Conservation (phyloP, 148 eudicot genomes). For the Rhododendron henanense region DNA sequence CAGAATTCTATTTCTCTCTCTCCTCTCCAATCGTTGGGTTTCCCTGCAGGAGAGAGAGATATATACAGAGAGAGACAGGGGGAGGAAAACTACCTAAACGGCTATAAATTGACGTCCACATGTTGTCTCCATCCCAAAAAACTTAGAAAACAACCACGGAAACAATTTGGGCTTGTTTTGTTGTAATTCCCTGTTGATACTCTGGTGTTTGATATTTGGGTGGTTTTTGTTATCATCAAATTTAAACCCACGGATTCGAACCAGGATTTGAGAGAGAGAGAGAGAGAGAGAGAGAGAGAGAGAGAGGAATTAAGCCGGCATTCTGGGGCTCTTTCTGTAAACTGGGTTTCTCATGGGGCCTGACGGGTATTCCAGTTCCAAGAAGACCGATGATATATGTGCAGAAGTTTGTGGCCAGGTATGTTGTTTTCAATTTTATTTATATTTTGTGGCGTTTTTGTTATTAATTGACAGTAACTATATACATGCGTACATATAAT, state of each 20-base stretch:
- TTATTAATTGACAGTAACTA: too few species aligned
- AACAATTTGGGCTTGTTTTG: not conserved
- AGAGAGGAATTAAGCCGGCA: conserved; percentile 10
- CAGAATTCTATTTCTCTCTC: not conserved
- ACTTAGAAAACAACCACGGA: not conserved
- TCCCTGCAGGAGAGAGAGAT: conserved; percentile 7
- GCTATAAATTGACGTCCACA: conserved; percentile 25
- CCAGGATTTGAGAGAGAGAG: not conserved
- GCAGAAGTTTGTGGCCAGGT: conserved; percentile 62
- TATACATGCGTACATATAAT: too few species aligned
- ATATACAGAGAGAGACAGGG: not conserved
- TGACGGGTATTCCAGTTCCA: conserved; percentile 45
- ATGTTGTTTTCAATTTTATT: not conserved
- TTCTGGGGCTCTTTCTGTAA: conserved; percentile 8
- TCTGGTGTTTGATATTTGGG: not conserved
- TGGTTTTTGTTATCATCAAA: not conserved
- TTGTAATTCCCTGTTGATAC: conserved; percentile 7
- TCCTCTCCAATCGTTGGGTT: not conserved
- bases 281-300: too few species aligned
- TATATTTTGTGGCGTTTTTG: not conserved
- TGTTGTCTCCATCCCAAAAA: not conserved
- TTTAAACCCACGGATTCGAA: not conserved
- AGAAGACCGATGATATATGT: conserved; percentile 62
- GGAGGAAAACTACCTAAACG: conserved; percentile 17
- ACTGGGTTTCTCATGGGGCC: conserved; percentile 29